phyloP scores from a whole-genome alignment of 2,329 filamentous ascomycete species.

The Verticillium zaregamsianum region DNA sequence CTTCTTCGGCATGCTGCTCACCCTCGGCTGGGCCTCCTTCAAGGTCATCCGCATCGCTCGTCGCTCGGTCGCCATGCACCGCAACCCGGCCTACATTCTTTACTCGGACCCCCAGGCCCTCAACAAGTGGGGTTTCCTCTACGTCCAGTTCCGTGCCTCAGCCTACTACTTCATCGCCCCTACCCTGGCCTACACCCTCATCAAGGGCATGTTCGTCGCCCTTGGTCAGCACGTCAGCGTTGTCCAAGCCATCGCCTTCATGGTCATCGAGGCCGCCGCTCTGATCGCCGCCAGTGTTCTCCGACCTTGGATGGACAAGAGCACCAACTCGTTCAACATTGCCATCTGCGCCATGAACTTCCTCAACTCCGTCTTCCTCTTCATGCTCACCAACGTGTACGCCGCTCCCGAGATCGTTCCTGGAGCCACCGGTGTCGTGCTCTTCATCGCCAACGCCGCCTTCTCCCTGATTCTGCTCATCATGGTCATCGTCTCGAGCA shows the following conservation, averaged over 20 bases:
- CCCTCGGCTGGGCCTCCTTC: slow-evolving; percentile 79
- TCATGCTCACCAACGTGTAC: slow-evolving; percentile 87
- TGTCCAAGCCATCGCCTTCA: slow-evolving; percentile 77
- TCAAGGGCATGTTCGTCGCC: slow-evolving; percentile 87
- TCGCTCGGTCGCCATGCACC: slow-evolving; percentile 85
- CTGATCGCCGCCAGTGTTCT: slow-evolving; percentile 76
- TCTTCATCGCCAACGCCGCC: slow-evolving; percentile 85
- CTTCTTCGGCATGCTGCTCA: slow-evolving; percentile 73
- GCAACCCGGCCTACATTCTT: slow-evolving; percentile 94
- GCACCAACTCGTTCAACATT: slow-evolving; percentile 95
- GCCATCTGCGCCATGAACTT: slow-evolving; percentile 88
- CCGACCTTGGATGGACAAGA: slow-evolving; percentile 98
- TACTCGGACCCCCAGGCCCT: slow-evolving; percentile 89
- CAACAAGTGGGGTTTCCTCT: slow-evolving; percentile 98
- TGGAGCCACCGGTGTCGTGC: slow-evolving; percentile 82
- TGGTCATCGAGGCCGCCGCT: slow-evolving; percentile 76
- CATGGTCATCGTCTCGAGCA: slow-evolving; percentile 62
- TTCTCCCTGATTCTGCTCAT: slow-evolving; percentile 81
- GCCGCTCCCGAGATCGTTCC: slow-evolving; percentile 77
- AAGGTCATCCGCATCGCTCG: slow-evolving; percentile 89
- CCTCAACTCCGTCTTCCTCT: slow-evolving; percentile 80
- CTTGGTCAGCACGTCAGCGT: slow-evolving; percentile 68
- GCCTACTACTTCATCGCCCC: slow-evolving; percentile 94
- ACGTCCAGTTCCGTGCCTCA: slow-evolving; percentile 93
- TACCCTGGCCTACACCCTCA: slow-evolving; percentile 67